Conservation (phyloP, 148 eudicot species). For the Drosera capensis region DNA sequence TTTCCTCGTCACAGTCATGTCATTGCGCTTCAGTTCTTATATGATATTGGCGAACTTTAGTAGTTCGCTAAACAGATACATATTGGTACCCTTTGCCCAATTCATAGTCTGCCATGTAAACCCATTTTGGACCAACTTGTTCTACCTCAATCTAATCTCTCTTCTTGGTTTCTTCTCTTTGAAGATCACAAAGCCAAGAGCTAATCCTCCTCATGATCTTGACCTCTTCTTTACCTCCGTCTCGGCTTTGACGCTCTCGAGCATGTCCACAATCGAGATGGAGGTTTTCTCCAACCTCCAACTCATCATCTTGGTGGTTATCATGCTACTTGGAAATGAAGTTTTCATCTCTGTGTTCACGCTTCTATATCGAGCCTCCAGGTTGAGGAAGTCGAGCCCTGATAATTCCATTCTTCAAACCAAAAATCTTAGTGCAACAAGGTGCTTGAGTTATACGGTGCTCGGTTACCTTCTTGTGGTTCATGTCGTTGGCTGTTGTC, state of each 20-base stretch:
- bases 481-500: slow-evolving; percentile 15
- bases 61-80: background rate
- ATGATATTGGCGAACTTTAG: too few relatives aligned
- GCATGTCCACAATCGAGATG: slow-evolving; percentile 58
- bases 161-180: slow-evolving; percentile 19
- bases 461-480: slow-evolving; percentile 17
- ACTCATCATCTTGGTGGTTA: slow-evolving; percentile 22
- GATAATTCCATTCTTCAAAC: slow-evolving; percentile 2
- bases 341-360: slow-evolving; percentile 29
- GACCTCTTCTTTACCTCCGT: slow-evolving; percentile 38
- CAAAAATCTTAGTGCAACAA: slow-evolving; percentile 10
- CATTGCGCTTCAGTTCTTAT: too few relatives aligned
- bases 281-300: slow-evolving; percentile 48
- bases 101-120: slow-evolving; percentile 5
- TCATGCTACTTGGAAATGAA: slow-evolving; percentile 46
- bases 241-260: slow-evolving; percentile 38
- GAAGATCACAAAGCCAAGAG: slow-evolving; percentile 14
- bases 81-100: slow-evolving; percentile 1
- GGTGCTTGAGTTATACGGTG: slow-evolving; percentile 22
- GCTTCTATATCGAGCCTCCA: slow-evolving; percentile 15
- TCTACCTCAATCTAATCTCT: slow-evolving; percentile 15
- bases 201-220: slow-evolving; percentile 1
- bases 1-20: too few relatives aligned
- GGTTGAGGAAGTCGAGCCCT: slow-evolving; percentile 2
- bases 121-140: slow-evolving; percentile 24